A percentile compares a stretch with the other conserved stretches of the same genome.
Evolutionary conservation across 176 grass and related monocot genomes (phyloP).

Genomic region (Canna indica): DNA sequence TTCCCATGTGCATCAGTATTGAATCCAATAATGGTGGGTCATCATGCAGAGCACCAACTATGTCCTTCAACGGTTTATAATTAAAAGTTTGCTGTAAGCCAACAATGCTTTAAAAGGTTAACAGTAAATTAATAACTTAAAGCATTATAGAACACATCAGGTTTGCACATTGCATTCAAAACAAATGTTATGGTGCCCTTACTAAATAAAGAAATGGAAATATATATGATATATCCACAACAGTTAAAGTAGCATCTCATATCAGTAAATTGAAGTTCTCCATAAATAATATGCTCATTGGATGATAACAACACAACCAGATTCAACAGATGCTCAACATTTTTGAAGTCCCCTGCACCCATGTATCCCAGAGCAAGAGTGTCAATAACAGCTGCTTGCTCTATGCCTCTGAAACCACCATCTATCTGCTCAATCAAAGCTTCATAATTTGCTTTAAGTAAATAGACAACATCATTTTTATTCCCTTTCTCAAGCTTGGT

Average conservation of each 20-base stretch:
- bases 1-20: conserved; percentile 33
- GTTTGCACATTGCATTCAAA: neutral
- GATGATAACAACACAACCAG: conserved; percentile 8
- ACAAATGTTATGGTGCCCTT: neutral
- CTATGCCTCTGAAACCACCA: conserved; percentile 23
- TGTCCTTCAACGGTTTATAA: conserved; percentile 24
- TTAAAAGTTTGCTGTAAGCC: neutral
- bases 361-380: conserved; percentile 36
- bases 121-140: neutral
- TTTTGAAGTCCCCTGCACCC: conserved; percentile 8
- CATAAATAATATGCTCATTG: neutral
- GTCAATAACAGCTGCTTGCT: conserved; percentile 35
- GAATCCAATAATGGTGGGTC: conserved; percentile 20
- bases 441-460: conserved; percentile 34
- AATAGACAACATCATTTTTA: conserved; percentile 22
- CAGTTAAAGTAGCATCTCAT: neutral
- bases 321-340: conserved; percentile 24
- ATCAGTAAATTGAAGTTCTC: neutral
- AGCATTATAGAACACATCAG: neutral
- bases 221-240: neutral
- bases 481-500: conserved; percentile 18
- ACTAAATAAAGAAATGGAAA: neutral
- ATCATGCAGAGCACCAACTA: conserved; percentile 21
- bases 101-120: neutral
- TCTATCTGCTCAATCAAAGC: conserved; percentile 27